Base-by-base conservation (phyloP, 495 filamentous ascomycete genomes). In the Pyrenopolyporus hunteri region DNA sequence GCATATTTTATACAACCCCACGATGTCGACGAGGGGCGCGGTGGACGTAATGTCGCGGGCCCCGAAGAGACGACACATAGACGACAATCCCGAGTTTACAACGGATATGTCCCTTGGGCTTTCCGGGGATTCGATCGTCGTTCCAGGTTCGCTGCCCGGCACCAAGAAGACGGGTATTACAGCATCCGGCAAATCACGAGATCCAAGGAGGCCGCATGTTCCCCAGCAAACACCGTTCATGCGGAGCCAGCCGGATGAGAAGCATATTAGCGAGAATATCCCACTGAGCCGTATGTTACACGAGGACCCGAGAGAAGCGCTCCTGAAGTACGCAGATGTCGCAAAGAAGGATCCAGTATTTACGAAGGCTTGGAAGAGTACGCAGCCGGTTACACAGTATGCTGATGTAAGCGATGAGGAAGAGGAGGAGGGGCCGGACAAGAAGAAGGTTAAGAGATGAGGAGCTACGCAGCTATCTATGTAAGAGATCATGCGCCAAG, bases 231-330 rank as follows among this genome's bases (percentile, higher is more conserved):
- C 94, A 4, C 94, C 94, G 0, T 98, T 97, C 71, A 88, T 91
- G 57, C 93, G 96, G 67, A 89, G 85, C 42, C 89, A 93, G 67
- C 92, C 95, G 5, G 92, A 97, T 75, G 90, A 93, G 73, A 86
- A 86, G 57, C 90, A 96, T 76, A 90, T 98, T 52, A 84, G 87
- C 36, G 85, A 93, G 64, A 87, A 87, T 60, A 95, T 97, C 37
- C 91, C 93, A 13, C 80, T 97, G 26, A 94, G 90, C 63, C 86
- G 83, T n/a, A 95, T 97, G 92, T 84, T 94, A 17, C 93, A 98
- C 74, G 94, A 98, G 73, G 94, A 98, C 78, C 94, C 94, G 6
- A 80, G 94, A 54, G 94, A 96, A 76, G 94, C 94, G 25, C 76
- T 98, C 59, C 72, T 98, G 62, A 96, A 94, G 75, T 98, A 97